Percentiles rank a stretch among this genome's conserved stretches.
These are phyloP conservation scores for Xylaria telfairii DNA, from an alignment of 495 filamentous ascomycete species.

Conservation along the genomic window DNA sequence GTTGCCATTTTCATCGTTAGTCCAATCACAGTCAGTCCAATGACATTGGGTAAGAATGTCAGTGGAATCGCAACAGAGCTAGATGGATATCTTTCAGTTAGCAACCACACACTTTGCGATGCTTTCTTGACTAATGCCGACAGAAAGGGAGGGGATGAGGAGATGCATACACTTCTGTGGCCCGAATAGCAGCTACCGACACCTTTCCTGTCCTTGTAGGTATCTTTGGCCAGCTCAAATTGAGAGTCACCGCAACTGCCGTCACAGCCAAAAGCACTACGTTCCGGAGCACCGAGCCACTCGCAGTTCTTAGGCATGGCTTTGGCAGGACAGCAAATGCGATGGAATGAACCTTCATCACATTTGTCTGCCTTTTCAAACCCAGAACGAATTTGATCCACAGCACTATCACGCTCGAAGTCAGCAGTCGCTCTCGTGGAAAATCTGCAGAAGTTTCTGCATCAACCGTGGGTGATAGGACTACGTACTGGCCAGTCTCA, in stretches of 20 bases:
- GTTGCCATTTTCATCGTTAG: background rate
- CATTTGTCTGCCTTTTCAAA: constrained; percentile 11
- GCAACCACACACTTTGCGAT: background rate
- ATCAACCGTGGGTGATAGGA: background rate
- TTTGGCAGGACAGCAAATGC: constrained; percentile 44
- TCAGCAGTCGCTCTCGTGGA: background rate
- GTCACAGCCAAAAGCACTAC: constrained; percentile 36
- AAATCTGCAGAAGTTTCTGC: too few species aligned
- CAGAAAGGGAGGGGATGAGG: background rate
- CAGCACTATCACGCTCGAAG: background rate
- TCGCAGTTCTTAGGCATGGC: constrained; percentile 43
- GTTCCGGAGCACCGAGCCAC: constrained; percentile 38
- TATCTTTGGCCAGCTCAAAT: constrained; percentile 40
- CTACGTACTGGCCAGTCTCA: constrained; percentile 1
- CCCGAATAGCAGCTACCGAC: background rate
- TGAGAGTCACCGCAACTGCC: constrained; percentile 32
- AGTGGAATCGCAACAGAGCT: constrained; percentile 37
- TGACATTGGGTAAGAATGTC: constrained; percentile 32
- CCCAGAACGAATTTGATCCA: background rate
- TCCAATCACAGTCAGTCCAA: constrained; percentile 37
- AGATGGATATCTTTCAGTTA: background rate
- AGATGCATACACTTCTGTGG: background rate
- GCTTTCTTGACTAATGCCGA: background rate
- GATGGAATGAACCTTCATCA: constrained; percentile 34
- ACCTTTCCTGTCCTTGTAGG: constrained; percentile 33